Percentiles rank a stretch among this genome's conserved stretches.
phyloP scores from a whole-genome alignment of 768 basidiomycete genomes.

The Boletus rubescentipes region DNA sequence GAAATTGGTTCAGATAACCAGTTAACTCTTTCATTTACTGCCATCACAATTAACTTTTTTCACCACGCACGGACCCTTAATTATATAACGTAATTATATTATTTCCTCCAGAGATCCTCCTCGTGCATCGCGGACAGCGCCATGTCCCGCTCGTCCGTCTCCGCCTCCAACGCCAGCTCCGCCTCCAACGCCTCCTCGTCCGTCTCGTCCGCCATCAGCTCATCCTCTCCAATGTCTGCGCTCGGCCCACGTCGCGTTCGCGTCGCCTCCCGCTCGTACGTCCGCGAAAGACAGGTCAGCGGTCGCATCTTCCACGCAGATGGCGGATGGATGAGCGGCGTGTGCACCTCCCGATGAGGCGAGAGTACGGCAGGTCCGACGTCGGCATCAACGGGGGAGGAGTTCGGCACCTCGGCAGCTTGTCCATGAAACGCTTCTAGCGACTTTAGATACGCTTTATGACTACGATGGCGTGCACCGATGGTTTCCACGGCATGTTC shows the following conservation, averaged over 20 bases:
- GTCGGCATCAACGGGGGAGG: slow-evolving; percentile 4
- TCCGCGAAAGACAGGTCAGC: slow-evolving; percentile 18
- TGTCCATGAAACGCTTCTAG: slow-evolving; percentile 24
- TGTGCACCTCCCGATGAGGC: slow-evolving; percentile 32
- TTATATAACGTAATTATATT: slow-evolving; percentile 11
- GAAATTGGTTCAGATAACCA: slow-evolving; percentile 16
- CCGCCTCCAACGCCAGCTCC: slow-evolving; percentile 45
- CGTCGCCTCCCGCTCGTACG: slow-evolving; percentile 24
- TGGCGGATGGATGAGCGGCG: slow-evolving; percentile 38
- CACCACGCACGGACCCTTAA: slow-evolving; percentile 33
- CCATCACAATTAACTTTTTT: slow-evolving; percentile 17
- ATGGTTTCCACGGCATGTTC: slow-evolving; percentile 49
- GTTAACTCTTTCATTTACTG: slow-evolving; percentile 14
- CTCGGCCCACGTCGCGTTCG: slow-evolving; percentile 18
- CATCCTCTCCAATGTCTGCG: slow-evolving; percentile 21
- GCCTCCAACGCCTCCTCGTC: slow-evolving; percentile 38
- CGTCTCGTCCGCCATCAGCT: slow-evolving; percentile 31
- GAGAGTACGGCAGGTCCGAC: slow-evolving; percentile 11
- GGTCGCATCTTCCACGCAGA: slow-evolving; percentile 9
- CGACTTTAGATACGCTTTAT: slow-evolving; percentile 41
- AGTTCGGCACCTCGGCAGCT: slow-evolving; percentile 19
- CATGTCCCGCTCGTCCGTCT: slow-evolving; percentile 39
- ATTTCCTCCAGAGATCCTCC: slow-evolving; percentile 38
- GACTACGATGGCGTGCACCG: slow-evolving; percentile 38
- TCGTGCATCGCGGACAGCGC: slow-evolving; percentile 37